Conservation (phyloP, 768 basidiomycete species). For the Mycena polygramma region DNA sequence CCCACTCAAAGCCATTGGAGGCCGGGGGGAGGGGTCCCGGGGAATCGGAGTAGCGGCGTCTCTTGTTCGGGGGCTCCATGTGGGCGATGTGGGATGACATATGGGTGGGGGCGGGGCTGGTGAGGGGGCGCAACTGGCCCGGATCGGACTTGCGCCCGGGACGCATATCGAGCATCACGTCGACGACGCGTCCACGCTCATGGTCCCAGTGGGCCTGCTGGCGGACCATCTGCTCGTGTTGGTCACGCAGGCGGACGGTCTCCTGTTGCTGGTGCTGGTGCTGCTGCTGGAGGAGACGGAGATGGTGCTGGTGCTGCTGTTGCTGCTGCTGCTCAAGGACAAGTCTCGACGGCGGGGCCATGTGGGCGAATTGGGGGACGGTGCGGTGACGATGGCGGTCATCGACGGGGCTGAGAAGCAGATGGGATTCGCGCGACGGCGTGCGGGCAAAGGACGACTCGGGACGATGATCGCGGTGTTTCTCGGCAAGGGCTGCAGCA, state of each 20-base stretch:
- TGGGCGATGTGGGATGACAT: slow-evolving; percentile 1
- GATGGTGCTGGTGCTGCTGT: slow-evolving; percentile 39
- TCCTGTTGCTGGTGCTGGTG: slow-evolving; percentile 41
- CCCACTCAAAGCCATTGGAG: slow-evolving; percentile 23
- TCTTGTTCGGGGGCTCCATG: slow-evolving; percentile 52
- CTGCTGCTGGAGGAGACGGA: slow-evolving; percentile 38
- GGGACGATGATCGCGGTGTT: slow-evolving; percentile 38
- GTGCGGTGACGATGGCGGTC: slow-evolving; percentile 31
- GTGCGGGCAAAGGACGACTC: slow-evolving; percentile 27
- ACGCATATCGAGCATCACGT: slow-evolving; percentile 27
- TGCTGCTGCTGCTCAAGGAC: slow-evolving; percentile 37
- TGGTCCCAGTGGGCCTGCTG: slow-evolving; percentile 38
- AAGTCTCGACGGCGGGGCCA: slow-evolving; percentile 7
- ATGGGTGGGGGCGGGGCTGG: slow-evolving; percentile 32
- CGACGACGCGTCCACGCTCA: slow-evolving; percentile 14
- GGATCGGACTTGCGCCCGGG: slow-evolving; percentile 40
- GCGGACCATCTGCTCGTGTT: slow-evolving; percentile 42
- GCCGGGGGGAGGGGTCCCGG: slow-evolving; percentile 30
- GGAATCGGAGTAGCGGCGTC: slow-evolving; percentile 58
- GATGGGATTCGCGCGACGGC: slow-evolving; percentile 7
- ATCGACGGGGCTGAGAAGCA: slow-evolving; percentile 27
- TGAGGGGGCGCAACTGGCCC: slow-evolving; percentile 32
- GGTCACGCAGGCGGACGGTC: slow-evolving; percentile 27
- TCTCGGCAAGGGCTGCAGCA: slow-evolving; percentile 40
- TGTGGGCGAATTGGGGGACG: slow-evolving; percentile 1